Base-by-base conservation (phyloP, 805 yeast genomes). In the Candida chauliodis region DNA sequence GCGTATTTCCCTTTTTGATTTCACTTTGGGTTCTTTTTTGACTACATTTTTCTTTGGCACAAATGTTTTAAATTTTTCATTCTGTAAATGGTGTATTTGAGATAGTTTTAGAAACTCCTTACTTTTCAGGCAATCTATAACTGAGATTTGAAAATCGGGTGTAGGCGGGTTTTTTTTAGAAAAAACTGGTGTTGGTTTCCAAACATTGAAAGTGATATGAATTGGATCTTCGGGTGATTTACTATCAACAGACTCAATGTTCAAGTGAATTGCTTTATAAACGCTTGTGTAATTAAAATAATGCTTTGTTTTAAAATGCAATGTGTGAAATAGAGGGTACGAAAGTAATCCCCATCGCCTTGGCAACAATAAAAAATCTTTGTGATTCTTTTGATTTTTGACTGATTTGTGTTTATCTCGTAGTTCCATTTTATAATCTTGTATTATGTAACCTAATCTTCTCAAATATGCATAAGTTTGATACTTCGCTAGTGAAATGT, bases 161-260 rank as follows among this genome's bases (percentile, higher is more conserved):
- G 52, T 32, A 0, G 82, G 79, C 1, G 95, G 95, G 16, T 53
- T 50, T 23, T 77, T 79, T 49, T 88, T 88, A 42, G 79, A 80
- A 63, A 84, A 90, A 2, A 66, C 59, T 0, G 84, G 71, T 2
- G 71, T 65, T 2, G 98, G 97, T 55, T 85, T 88, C 96, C 96
- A 90, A 2, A 86, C 84, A 50, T 83, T 71, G 49, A 69, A 89
- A 0, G 75, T 64, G 2, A 83, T 60, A 4, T 53, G 40, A 26
- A 55, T 59, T 2, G 37, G 38, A 9, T 40, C 37, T 0, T 38
- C 17, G 8, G 30, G 27, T 45, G 33, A 31, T 45, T 44, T 4
- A 51, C 15, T 8, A 54, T 50, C 8, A 4, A 39, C 30, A 8
- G 9, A 14, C 11, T 23, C 16, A 9, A 50, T 44, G 13, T 26